Percentiles rank a stretch among this genome's conserved stretches.
Conservation (phyloP, 495 filamentous ascomycete species). For the Umbilicaria muhlenbergii region DNA sequence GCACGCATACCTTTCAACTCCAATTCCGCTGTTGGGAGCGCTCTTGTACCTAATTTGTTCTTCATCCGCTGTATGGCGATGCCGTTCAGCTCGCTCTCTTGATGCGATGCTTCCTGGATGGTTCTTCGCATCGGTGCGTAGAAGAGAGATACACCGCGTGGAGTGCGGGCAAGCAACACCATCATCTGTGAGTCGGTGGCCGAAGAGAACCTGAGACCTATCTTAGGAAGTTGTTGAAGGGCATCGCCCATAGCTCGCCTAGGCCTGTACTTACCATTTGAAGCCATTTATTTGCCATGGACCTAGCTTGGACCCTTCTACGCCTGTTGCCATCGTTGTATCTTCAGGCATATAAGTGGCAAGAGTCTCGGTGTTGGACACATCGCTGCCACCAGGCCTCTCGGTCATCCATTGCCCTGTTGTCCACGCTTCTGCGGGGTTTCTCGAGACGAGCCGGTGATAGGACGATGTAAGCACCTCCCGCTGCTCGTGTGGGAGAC, state of each 20-base stretch:
- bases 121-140: constrained; percentile 45
- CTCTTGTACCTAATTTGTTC: constrained; percentile 52
- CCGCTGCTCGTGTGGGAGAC: constrained; percentile 16
- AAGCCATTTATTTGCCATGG: constrained; percentile 51
- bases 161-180: constrained; percentile 50
- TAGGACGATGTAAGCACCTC: constrained; percentile 36
- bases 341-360: constrained; percentile 22
- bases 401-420: constrained; percentile 83
- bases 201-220: constrained; percentile 37
- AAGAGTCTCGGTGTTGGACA: constrained; percentile 53
- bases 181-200: constrained; percentile 58
- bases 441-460: constrained; percentile 35
- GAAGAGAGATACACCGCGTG: constrained; percentile 42
- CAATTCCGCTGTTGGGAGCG: constrained; percentile 56
- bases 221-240: too few species aligned
- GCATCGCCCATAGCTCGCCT: too few species aligned
- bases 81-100: constrained; percentile 40
- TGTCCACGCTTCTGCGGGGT: constrained; percentile 47
- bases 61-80: constrained; percentile 54
- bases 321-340: constrained; percentile 7
- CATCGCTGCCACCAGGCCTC: constrained; percentile 58
- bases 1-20: constrained; percentile 44
- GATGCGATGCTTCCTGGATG: constrained; percentile 12
- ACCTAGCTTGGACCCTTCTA: constrained; percentile 32
- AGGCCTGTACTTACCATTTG: constrained; percentile 31